Evolutionary conservation across 768 basidiomycete genomes (phyloP), one percentile per base, ranked within the genome.

Genomic region (Mycena latifolia): DNA sequence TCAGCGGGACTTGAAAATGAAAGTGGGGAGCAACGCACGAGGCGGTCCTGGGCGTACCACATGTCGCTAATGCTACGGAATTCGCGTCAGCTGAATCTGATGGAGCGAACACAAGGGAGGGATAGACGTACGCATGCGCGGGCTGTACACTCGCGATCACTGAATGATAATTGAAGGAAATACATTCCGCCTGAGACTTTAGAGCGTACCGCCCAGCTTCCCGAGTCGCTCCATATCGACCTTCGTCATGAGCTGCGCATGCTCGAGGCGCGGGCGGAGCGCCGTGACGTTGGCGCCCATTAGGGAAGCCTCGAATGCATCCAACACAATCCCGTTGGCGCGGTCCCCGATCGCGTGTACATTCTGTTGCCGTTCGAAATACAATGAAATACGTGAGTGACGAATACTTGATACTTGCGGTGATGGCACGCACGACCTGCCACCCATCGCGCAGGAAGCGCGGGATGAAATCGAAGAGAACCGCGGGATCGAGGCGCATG

Each of bases 141-240:
- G 96, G 96, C 73, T 98, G 96, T 3, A 97, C 94, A 68, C 95
- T 96, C 2, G 92, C 87, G 70, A 97, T 92, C 22, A 98, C 93
- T 95, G 54, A n/a, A 35, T 7, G 8, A 35, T 35, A 6, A 35
- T n/a, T n/a, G n/a, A n/a, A n/a, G n/a, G n/a, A n/a, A n/a, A n/a
- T n/a, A n/a, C n/a, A n/a, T n/a, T n/a, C n/a, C n/a, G n/a, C n/a
- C n/a, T n/a, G n/a, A n/a, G n/a, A n/a, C n/a, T n/a, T n/a, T n/a
- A 33, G 7, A 10, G 74, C 88, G 28, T 65, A 92, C 95, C 89
- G 66, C 93, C 94, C 12, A 97, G 84, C 55, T 77, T 82, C 37
- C 89, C 92, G 15, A 89, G 82, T 11, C 94, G 83, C 62, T 83
- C 73, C 25, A 99, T 73, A 75, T 98, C 97, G 0, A 83, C 81